Evolutionary conservation across 129 eudicot genomes (phyloP).

Genomic region (Flaveria ramosissima): DNA sequence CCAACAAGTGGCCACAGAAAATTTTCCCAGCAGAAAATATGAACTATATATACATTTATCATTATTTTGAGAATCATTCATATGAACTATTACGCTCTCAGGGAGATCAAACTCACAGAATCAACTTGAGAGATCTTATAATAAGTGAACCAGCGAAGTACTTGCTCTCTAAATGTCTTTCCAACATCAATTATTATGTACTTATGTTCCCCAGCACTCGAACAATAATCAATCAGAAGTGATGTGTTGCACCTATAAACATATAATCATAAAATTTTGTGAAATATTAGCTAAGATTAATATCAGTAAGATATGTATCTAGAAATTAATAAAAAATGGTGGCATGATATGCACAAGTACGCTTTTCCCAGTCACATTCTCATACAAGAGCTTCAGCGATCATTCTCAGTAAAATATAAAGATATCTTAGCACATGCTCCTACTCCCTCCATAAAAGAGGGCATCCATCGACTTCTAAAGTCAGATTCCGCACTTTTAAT

Average conservation of each 20-base stretch:
- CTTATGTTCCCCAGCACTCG: slow-evolving; percentile 61
- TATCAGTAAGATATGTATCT: not conserved
- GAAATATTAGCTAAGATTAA: slow-evolving; percentile 21
- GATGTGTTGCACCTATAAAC: slow-evolving; percentile 92
- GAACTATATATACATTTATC: slow-evolving; percentile 9
- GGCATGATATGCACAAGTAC: slow-evolving; percentile 5
- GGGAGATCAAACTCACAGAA: slow-evolving; percentile 67
- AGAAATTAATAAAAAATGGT: not conserved
- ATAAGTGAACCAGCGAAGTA: slow-evolving; percentile 88
- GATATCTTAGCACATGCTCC: slow-evolving; percentile 2
- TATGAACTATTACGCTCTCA: not conserved
- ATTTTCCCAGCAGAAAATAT: slow-evolving; percentile 2
- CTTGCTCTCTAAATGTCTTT: slow-evolving; percentile 97
- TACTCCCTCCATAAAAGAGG: not conserved
- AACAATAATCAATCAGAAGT: slow-evolving; percentile 79
- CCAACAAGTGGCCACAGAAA: slow-evolving; percentile 12
- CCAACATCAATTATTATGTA: slow-evolving; percentile 95
- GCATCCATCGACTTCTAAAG: not conserved
- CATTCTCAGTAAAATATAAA: not conserved
- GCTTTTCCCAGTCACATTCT: slow-evolving; percentile 17
- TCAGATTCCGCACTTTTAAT: slow-evolving; percentile 2
- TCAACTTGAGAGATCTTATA: slow-evolving; percentile 85
- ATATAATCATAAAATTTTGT: slow-evolving; percentile 21
- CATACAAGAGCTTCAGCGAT: slow-evolving; percentile 18
- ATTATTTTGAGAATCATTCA: not conserved